Evolutionary conservation across 495 filamentous ascomycete genomes (phyloP).

Genomic region (Penicillium cosmopolitanum): DNA sequence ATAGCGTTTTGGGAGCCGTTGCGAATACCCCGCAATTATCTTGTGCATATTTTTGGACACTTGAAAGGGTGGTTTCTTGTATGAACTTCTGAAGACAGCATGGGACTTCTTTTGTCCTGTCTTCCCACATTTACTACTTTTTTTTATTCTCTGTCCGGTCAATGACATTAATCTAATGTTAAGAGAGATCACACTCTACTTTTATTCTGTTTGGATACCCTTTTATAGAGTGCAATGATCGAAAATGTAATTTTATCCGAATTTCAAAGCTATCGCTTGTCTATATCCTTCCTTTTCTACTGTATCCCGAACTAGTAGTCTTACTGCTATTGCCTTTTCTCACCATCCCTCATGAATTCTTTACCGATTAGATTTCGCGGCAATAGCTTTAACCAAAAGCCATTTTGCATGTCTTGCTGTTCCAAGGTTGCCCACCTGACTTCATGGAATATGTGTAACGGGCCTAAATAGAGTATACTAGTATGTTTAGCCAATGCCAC

Average conservation of each 20-base stretch:
- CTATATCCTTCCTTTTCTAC: background rate
- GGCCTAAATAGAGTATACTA: too few species aligned
- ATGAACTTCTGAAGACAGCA: conserved; percentile 14
- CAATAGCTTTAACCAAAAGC: too few species aligned
- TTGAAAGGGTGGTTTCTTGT: conserved; percentile 21
- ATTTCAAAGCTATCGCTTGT: background rate
- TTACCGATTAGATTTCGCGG: too few species aligned
- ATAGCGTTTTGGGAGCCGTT: conserved; percentile 26
- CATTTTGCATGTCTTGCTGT: too few species aligned
- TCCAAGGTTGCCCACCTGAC: too few species aligned
- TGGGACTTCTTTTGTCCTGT: conserved; percentile 2
- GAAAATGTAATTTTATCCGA: conserved; percentile 5
- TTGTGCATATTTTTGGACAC: conserved; percentile 25
- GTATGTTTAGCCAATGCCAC: too few species aligned
- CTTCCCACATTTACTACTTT: conserved; percentile 8
- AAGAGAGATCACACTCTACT: conserved; percentile 1
- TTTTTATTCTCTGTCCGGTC: conserved; percentile 7
- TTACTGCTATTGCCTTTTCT: too few species aligned
- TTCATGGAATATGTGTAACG: too few species aligned
- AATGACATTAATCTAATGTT: conserved; percentile 10
- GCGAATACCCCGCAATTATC: conserved; percentile 22
- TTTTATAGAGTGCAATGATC: background rate
- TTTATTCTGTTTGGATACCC: conserved; percentile 4
- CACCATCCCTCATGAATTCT: too few species aligned
- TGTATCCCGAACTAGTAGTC: too few species aligned